phyloP scores from a whole-genome alignment of 2,329 filamentous ascomycete species.

The Lachnellula subtilissima region DNA sequence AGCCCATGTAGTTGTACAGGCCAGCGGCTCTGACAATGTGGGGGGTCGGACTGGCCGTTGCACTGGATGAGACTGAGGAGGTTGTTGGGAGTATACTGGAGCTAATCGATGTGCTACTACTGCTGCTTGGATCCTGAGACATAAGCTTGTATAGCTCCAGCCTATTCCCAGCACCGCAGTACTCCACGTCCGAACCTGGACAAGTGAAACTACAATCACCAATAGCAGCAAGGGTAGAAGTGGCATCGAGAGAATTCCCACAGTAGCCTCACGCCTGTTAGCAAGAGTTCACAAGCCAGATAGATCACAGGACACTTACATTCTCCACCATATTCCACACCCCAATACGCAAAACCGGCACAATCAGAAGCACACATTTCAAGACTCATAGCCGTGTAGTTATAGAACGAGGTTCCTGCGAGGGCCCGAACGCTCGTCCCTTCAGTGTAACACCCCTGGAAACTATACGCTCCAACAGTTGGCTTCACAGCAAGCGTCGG shows the following conservation, averaged over 20 bases:
- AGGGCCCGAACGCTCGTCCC: slow-evolving; percentile 15
- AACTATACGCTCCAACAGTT: slow-evolving; percentile 21
- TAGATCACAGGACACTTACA: slow-evolving; percentile 21
- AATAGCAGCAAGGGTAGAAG: slow-evolving; percentile 12
- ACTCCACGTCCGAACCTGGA: slow-evolving; percentile 27
- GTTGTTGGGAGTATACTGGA: neutral
- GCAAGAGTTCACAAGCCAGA: slow-evolving; percentile 11
- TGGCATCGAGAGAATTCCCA: slow-evolving; percentile 24
- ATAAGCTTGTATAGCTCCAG: slow-evolving; percentile 32
- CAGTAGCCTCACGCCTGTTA: slow-evolving; percentile 25
- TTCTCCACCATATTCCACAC: slow-evolving; percentile 37
- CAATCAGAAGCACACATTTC: slow-evolving; percentile 30
- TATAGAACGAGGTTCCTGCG: slow-evolving; percentile 12
- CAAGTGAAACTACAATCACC: slow-evolving; percentile 24
- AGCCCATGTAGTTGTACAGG: slow-evolving; percentile 19
- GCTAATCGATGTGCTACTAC: neutral
- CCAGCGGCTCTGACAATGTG: slow-evolving; percentile 18
- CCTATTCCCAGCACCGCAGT: slow-evolving; percentile 32
- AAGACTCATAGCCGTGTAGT: slow-evolving; percentile 30
- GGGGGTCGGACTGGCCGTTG: slow-evolving; percentile 13
- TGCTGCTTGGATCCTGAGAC: slow-evolving; percentile 6
- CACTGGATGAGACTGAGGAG: neutral
- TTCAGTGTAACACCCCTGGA: slow-evolving; percentile 25
- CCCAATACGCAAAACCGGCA: slow-evolving; percentile 32
- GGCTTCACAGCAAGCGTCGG: slow-evolving; percentile 19